Conservation (phyloP, 2,329 filamentous ascomycete genomes). For the Sordariomycetes sp. region DNA sequence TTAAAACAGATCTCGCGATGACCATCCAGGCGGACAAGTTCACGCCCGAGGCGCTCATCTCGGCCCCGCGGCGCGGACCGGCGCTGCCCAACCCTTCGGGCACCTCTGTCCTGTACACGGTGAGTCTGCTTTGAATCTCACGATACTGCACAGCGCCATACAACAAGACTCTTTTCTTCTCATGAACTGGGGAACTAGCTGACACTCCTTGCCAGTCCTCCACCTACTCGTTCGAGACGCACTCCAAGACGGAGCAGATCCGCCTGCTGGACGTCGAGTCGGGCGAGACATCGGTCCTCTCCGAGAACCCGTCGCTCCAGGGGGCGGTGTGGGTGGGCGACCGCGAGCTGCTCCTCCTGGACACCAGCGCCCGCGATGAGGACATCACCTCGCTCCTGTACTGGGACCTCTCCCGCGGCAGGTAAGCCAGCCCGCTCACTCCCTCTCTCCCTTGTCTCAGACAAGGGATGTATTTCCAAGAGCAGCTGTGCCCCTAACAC, state of each 20-base stretch:
- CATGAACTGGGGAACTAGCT: neutral
- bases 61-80: slow-evolving; percentile 60
- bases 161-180: neutral
- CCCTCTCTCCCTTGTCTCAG: too few relatives aligned
- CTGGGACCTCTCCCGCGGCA: slow-evolving; percentile 10
- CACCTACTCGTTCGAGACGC: slow-evolving; percentile 70
- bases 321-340: slow-evolving; percentile 72
- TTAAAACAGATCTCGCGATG: slow-evolving; percentile 34
- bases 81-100: slow-evolving; percentile 61
- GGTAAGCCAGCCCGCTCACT: too few relatives aligned
- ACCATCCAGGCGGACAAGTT: slow-evolving; percentile 61
- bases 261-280: slow-evolving; percentile 59
- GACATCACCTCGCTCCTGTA: slow-evolving; percentile 35
- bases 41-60: slow-evolving; percentile 67
- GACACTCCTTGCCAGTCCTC: slow-evolving; percentile 35
- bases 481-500: neutral
- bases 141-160: neutral
- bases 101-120: slow-evolving; percentile 54
- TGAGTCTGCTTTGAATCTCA: slow-evolving; percentile 19
- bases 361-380: slow-evolving; percentile 31
- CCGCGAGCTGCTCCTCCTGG: slow-evolving; percentile 44
- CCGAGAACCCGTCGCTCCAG: slow-evolving; percentile 51
- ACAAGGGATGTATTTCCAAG: neutral
- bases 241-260: slow-evolving; percentile 58
- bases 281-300: slow-evolving; percentile 55